A percentile compares a stretch with the other conserved stretches of the same genome.
These are phyloP conservation scores for Candida manassasensis DNA, from an alignment of 805 yeast species.

Conservation along the genomic window DNA sequence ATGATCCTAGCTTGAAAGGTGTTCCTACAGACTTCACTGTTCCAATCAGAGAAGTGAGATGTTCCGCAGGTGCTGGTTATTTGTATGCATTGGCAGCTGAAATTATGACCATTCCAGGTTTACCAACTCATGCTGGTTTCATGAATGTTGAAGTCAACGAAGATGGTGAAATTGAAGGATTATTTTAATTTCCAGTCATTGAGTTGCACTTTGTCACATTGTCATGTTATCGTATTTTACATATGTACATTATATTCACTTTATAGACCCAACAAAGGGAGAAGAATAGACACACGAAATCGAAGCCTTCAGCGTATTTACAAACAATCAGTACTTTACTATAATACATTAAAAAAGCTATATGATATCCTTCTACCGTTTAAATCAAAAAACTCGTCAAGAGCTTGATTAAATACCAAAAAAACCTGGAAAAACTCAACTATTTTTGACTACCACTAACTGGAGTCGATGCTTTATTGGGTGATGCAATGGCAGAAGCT, in stretches of 20 bases:
- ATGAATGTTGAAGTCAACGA: constrained; percentile 82
- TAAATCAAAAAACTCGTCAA: constrained; percentile 5
- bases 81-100: constrained; percentile 82
- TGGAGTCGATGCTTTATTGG: constrained; percentile 5
- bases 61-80: constrained; percentile 80
- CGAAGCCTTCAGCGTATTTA: neutral
- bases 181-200: constrained; percentile 46
- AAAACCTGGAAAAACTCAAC: neutral
- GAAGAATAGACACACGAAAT: neutral
- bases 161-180: constrained; percentile 77
- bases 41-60: constrained; percentile 78
- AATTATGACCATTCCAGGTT: constrained; percentile 81
- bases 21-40: constrained; percentile 76
- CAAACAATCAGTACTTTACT: neutral
- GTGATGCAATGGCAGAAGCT: constrained; percentile 5
- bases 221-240: too few species aligned
- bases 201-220: too few species aligned
- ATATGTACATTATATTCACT: constrained; percentile 4
- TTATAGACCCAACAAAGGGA: constrained; percentile 1
- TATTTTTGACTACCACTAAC: constrained; percentile 1
- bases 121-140: constrained; percentile 81
- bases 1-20: constrained; percentile 78
- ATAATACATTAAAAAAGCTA: constrained; percentile 4
- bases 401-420: constrained; percentile 1
- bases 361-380: neutral